Evolutionary conservation across 2,329 filamentous ascomycete genomes (phyloP).

Genomic region (Fusarium annulatum): DNA sequence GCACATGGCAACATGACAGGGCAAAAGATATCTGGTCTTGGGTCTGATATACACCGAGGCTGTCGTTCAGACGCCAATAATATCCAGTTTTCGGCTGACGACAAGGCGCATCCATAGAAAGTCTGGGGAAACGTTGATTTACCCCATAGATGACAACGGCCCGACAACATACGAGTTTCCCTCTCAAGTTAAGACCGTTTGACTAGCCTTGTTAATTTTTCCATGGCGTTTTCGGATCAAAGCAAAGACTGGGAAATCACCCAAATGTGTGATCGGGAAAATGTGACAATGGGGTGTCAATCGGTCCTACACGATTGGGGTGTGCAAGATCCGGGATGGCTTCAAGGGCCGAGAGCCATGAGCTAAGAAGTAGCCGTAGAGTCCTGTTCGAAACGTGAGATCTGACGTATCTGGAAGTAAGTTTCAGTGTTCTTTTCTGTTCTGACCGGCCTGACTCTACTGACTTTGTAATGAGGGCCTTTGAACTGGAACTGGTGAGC

Average conservation of each 20-base stretch:
- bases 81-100: not conserved
- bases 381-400: constrained; percentile 7
- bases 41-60: constrained; percentile 19
- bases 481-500: not conserved
- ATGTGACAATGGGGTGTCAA: constrained; percentile 15
- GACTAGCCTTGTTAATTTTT: not conserved
- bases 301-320: constrained; percentile 28
- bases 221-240: constrained; percentile 9
- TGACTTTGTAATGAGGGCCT: not conserved
- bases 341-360: constrained; percentile 2
- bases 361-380: not conserved
- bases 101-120: constrained; percentile 5
- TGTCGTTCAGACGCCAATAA: constrained; percentile 14
- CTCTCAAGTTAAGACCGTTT: not conserved
- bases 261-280: constrained; percentile 2
- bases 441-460: not conserved
- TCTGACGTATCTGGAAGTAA: constrained; percentile 2
- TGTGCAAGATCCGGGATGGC: constrained; percentile 16
- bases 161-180: constrained; percentile 8
- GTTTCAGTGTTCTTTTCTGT: not conserved
- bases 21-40: constrained; percentile 3
- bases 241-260: constrained; percentile 2
- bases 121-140: constrained; percentile 21
- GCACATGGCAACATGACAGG: constrained; percentile 14
- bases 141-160: constrained; percentile 8